Base-by-base conservation (phyloP, 1,284 basidiomycete species). In the Apiotrichum gracile region DNA sequence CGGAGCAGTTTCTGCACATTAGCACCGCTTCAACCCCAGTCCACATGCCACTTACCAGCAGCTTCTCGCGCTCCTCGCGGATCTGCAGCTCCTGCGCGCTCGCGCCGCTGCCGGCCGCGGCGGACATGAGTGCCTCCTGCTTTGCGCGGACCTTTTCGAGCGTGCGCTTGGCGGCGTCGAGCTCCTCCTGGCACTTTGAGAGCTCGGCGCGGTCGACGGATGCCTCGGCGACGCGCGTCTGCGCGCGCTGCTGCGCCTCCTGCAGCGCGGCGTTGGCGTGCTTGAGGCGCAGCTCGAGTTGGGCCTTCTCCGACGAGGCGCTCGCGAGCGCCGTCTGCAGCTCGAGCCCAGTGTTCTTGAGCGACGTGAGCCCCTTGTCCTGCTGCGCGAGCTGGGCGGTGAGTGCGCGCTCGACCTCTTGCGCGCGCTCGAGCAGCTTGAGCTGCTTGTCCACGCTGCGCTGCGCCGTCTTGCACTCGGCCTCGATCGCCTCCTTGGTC, bases 401-500 rank as follows among this genome's bases (percentile, higher is more conserved):
- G 19, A 86, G 73, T 42, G 77, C 78, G 54, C 81, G 81, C 67
- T 92, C 87, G 1, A 81, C 76, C 53, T 87, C 87, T 13, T 79
- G 76, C 5, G 86, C 77, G 29, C 80, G 80, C 63, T 92, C 90
- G 31, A 94, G 77, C 4, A 83, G 80, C 67, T 86, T 86, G 29
- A 80, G 79, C 67, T 93, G 90, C 62, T 88, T 88, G 67, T 93
- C 90, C 17, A 84, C 72, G 45, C 80, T 82, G 37, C 83, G 78
- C 33, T 78, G 73, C 22, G 86, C 75, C 33, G 81, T 83, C 69
- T 88, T 87, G 55, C 84, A 81, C 70, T 96, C 90, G 2, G 78
- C 79, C 34, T 91, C 87, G 6, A 86, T 75, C 4, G 86, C 84
- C 58, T 97, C 92, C 70, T 90, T 92, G 53, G 87, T 84, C 31